Conservation (phyloP, 2,329 filamentous ascomycete genomes). For the Cladophialophora bantiana region DNA sequence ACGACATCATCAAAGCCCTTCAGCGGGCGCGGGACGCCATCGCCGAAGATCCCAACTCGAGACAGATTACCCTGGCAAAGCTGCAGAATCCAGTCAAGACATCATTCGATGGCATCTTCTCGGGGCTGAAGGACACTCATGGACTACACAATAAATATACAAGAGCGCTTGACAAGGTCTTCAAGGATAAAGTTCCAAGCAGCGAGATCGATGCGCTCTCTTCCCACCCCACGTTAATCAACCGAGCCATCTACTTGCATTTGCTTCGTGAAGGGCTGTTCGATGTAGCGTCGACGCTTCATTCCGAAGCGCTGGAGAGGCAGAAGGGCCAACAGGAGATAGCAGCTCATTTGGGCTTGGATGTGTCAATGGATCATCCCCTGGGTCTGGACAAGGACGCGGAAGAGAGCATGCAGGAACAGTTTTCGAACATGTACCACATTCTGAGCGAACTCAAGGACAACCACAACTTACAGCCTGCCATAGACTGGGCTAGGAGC, state of each 20-base stretch:
- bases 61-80: constrained; percentile 77
- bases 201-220: constrained; percentile 82
- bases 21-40: constrained; percentile 76
- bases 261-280: constrained; percentile 94
- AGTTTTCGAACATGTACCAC: constrained; percentile 89
- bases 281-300: constrained; percentile 82
- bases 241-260: constrained; percentile 95
- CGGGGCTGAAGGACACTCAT: constrained; percentile 82
- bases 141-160: constrained; percentile 82
- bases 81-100: constrained; percentile 85
- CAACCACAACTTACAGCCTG: constrained; percentile 75
- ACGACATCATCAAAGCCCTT: constrained; percentile 80
- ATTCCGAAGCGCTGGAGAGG: constrained; percentile 65
- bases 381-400: constrained; percentile 36
- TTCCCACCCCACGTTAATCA: constrained; percentile 77
- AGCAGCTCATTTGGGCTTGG: constrained; percentile 44
- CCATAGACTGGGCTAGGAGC: constrained; percentile 82
- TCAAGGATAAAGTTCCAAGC: constrained; percentile 73
- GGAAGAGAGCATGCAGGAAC: constrained; percentile 64
- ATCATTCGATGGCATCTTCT: constrained; percentile 79
- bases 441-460: constrained; percentile 80
- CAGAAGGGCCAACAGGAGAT: constrained; percentile 41
- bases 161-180: constrained; percentile 82
- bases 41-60: constrained; percentile 73
- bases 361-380: constrained; percentile 40